Base-by-base conservation (phyloP, 441 rosid genomes). In the Pelargonium australe region DNA sequence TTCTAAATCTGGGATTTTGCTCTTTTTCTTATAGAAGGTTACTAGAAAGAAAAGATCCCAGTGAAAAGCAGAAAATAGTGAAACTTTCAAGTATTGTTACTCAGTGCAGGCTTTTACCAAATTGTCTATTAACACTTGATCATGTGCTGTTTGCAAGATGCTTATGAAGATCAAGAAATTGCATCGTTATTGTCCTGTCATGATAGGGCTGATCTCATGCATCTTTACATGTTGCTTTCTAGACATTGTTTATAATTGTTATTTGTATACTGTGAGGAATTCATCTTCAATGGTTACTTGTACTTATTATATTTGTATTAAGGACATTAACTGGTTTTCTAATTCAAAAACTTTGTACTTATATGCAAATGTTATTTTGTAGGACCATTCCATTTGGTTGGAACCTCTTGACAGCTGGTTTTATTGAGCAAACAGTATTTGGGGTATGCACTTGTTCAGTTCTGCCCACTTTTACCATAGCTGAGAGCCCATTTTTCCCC, bases 371-470 rank as follows among this genome's bases (percentile, higher is more conserved):
- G 62, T 55, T 70, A 28, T 69, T 61, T 77, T 81, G 69, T 75
- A 95, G 99, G 91, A 95, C 99, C 17, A 92, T 95, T 76, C 99
- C 99, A 70, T 92, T 95, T 83, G 97, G 78, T 37, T 95, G 98
- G 99, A 95, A 95, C 80, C 90, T 95, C 53, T 64, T 95, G 45
- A 90, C 98, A 13, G 85, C 95, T 23, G 99, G 99, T 77, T 95
- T 86, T 71, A 75, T 92, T 58, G 99, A 95, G 72, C 93, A 87
- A 73, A 75, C 98, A 1, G 68, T 87, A 57, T 75, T 84, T 87
- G 99, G 98, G 86, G 98, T 92, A 87, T 76, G 80, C 20, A 66
- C 12, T 65, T 75, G 25, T 55, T 55, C 6, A 14, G 23, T 17
- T 55, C 61, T 55, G 14, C 16, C 13, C 55, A 47, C 5, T 1